Percentiles rank a stretch among this genome's conserved stretches.
These are phyloP conservation scores for Xylaria telfairii DNA, from an alignment of 495 filamentous ascomycete species.

Conservation along the genomic window DNA sequence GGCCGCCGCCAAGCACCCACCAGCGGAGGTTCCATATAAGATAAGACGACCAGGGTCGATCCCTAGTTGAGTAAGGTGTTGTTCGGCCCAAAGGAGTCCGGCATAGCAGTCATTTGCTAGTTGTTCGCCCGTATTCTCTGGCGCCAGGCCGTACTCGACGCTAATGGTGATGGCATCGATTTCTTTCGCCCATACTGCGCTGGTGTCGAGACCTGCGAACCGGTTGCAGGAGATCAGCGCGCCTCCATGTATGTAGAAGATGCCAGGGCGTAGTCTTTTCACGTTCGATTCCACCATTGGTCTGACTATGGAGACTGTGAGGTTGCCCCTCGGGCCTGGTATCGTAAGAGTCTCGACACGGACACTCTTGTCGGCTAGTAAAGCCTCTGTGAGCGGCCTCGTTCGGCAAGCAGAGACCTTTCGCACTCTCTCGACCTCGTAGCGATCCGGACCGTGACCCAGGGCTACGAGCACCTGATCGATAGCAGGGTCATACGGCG, in stretches of 20 bases:
- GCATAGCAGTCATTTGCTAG: conserved; percentile 41
- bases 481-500: conserved; percentile 41
- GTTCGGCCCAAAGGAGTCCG: conserved; percentile 35
- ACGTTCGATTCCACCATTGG: conserved; percentile 28
- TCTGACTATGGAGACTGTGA: conserved; percentile 38
- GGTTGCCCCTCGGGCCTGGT: conserved; percentile 34
- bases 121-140: conserved; percentile 39
- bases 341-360: conserved; percentile 35
- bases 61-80: conserved; percentile 35
- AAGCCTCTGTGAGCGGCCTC: conserved; percentile 36
- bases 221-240: conserved; percentile 40
- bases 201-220: conserved; percentile 42
- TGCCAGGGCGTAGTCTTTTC: conserved; percentile 32
- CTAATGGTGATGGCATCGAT: conserved; percentile 40
- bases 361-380: conserved; percentile 40
- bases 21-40: conserved; percentile 45
- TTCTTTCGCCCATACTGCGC: conserved; percentile 39
- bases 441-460: conserved; percentile 34
- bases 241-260: conserved; percentile 42
- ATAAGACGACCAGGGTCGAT: conserved; percentile 44
- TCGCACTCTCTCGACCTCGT: conserved; percentile 40
- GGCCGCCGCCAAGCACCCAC: conserved; percentile 44
- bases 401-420: conserved; percentile 38
- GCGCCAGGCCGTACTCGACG: conserved; percentile 46
- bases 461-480: conserved; percentile 34